A percentile compares a stretch with the other conserved stretches of the same genome.
Conservation (phyloP, 2,329 filamentous ascomycete genomes). For the Calonectria multiphialidica region DNA sequence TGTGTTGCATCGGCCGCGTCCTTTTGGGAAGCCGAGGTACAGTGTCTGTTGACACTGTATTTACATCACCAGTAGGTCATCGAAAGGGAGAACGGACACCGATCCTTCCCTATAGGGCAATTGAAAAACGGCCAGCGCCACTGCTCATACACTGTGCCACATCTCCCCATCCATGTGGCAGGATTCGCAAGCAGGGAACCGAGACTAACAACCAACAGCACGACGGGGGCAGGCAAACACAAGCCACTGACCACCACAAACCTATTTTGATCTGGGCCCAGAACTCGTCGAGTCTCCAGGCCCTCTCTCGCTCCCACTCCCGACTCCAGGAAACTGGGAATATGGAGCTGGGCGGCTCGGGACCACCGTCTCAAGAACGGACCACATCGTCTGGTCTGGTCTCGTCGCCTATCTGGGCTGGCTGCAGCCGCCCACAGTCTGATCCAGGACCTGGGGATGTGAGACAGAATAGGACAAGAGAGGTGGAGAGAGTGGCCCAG, state of each 20-base stretch:
- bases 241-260: conserved; percentile 10
- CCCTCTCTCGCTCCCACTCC: neutral
- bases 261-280: neutral
- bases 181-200: neutral
- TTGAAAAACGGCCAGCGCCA: neutral
- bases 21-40: neutral
- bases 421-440: conserved; percentile 5
- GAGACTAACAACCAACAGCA: neutral
- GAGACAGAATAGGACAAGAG: conserved; percentile 2
- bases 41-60: conserved; percentile 2
- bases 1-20: neutral
- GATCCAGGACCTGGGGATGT: neutral
- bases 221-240: conserved; percentile 13
- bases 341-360: conserved; percentile 10
- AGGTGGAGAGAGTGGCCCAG: conserved; percentile 1
- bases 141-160: neutral
- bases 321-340: conserved; percentile 8
- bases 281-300: conserved; percentile 11
- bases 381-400: conserved; percentile 5
- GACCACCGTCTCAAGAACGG: conserved; percentile 14
- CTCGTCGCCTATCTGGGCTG: conserved; percentile 14
- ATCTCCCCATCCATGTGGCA: neutral
- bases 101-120: neutral
- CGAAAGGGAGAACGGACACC: neutral
- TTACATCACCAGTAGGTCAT: neutral